phyloP scores from a whole-genome alignment of 441 rosid genomes.

The Corymbia citriodora region DNA sequence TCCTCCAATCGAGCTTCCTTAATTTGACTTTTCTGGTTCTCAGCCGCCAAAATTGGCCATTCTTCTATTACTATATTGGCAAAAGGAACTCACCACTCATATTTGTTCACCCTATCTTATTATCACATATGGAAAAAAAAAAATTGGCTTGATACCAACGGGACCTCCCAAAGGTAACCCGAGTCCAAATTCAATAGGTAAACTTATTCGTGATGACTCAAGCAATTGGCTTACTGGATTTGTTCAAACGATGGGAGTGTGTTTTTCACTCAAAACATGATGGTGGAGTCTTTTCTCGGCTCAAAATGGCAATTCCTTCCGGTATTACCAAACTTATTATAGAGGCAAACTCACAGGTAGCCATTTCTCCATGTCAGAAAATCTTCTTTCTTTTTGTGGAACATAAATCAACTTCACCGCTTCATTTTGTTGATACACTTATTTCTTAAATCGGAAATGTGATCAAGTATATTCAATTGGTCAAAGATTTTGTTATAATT shows the following conservation, averaged over 20 bases:
- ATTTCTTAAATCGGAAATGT: not conserved
- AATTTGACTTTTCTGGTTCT: not conserved
- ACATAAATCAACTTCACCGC: not conserved
- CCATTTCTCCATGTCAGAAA: not conserved
- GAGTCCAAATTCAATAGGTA: not conserved
- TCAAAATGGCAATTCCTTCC: not conserved
- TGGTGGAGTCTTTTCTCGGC: not conserved
- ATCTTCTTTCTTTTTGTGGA: too few relatives aligned
- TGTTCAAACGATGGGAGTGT: not conserved
- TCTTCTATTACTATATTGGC: not conserved
- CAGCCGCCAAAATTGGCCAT: not conserved
- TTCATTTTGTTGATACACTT: not conserved
- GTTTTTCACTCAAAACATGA: not conserved
- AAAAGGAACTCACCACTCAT: not conserved
- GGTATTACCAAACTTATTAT: not conserved
- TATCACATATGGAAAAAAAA: not conserved
- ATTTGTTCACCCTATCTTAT: not conserved
- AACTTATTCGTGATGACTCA: not conserved
- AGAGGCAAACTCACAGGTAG: not conserved
- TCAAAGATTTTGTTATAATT: not conserved
- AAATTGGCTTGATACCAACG: not conserved
- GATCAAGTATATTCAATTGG: not conserved
- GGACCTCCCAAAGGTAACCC: not conserved
- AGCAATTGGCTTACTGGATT: not conserved
- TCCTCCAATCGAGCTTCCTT: not conserved